Conservation (phyloP, 257 asterid genomes). For the Jasminum sambac region DNA sequence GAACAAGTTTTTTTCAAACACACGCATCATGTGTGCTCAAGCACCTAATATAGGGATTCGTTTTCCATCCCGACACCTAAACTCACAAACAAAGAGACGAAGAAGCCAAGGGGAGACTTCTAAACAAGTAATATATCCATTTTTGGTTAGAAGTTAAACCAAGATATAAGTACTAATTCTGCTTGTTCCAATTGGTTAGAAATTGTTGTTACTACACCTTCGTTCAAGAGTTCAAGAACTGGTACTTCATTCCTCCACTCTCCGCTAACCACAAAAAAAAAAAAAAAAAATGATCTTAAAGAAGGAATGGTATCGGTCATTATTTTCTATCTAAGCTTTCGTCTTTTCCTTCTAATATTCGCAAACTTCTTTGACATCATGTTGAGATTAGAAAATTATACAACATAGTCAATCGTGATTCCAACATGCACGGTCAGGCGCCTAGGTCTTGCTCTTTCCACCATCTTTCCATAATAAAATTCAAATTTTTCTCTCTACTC, state of each 20-base stretch:
- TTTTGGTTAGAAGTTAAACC: background rate
- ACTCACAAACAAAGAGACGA: background rate
- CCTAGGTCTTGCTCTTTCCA: too few relatives aligned
- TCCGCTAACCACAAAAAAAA: too few relatives aligned
- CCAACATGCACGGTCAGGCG: background rate
- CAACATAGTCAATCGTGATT: slow-evolving; percentile 4
- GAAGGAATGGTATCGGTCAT: too few relatives aligned
- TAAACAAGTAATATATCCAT: background rate
- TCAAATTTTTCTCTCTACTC: too few relatives aligned
- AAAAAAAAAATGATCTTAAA: too few relatives aligned
- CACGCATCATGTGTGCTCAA: background rate
- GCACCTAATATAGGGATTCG: slow-evolving; percentile 6
- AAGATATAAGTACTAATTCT: background rate
- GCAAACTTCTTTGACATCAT: slow-evolving; percentile 6
- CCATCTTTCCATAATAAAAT: too few relatives aligned
- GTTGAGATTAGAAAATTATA: background rate
- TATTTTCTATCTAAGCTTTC: background rate
- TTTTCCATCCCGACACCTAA: background rate
- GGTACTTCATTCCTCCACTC: too few relatives aligned
- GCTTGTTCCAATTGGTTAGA: too few relatives aligned
- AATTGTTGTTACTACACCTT: too few relatives aligned
- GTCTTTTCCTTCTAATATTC: background rate
- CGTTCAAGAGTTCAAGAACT: too few relatives aligned
- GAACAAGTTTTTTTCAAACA: too few relatives aligned
- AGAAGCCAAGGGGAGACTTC: background rate